Evolutionary conservation across 2,329 filamentous ascomycete species (phyloP), one percentile per base, ranked within the genome.

Genomic region (Pleoardoris graminearum): DNA sequence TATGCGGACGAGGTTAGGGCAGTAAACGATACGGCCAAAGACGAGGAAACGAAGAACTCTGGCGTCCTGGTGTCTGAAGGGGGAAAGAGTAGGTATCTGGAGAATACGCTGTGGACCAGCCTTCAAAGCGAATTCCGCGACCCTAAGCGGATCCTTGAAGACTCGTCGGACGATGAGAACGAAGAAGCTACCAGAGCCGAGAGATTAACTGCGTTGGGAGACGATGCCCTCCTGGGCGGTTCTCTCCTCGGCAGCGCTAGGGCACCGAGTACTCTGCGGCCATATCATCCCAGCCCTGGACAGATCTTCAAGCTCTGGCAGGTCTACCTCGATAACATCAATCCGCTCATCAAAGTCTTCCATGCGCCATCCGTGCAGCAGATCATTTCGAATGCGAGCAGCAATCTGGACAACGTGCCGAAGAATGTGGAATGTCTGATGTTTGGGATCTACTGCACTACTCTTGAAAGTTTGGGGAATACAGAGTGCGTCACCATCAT

Each of bases 261-360:
- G 37, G 41, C 59, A n/a, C 39, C 57, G 1, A 48, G 36, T 14
- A 50, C 44, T 19, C 52, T 71, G 14, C 57, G 58, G 10, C 68
- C 73, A 1, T 59, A 85, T 0, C 85, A 88, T 60, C 89, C 89
- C 0, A 77, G 83, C 4, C 81, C 85, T 0, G 79, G 83, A 11
- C 84, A 89, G 29, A 82, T 89, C 22, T 85, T 89, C 62, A 80
- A 81, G 45, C 78, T 93, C 4, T 93, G 89, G 89, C 86, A 91
- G 67, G 77, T 84, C 7, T 91, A 87, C 59, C 75, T 91, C 5
- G 85, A 90, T 43, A 85, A 89, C 55, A 85, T 92, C 50, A 88
- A 92, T 62, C 88, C 89, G 0, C 69, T 91, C 39, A 83, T 85
- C 59, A 92, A 91, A 67, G 65, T 85, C 39, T 84, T 90, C 21